Conservation (phyloP, 2,329 filamentous ascomycete species). For the Beauveria medogensis region DNA sequence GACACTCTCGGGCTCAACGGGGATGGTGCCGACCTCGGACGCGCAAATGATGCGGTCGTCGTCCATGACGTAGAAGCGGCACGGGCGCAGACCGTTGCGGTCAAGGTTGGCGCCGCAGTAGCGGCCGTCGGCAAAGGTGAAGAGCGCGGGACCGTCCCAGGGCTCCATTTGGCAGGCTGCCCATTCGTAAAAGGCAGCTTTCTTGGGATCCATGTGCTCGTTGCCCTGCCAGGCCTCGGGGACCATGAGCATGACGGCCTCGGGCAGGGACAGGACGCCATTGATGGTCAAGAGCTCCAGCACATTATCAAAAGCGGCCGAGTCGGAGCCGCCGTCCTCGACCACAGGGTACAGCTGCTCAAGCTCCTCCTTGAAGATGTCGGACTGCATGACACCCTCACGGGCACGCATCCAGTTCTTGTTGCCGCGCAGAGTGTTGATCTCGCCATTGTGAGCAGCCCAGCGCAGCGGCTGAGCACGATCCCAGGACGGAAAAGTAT, state of each 20-base stretch:
- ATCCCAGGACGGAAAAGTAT: constrained; percentile 98
- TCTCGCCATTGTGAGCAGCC: constrained; percentile 98
- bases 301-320: constrained; percentile 94
- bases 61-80: constrained; percentile 93
- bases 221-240: constrained; percentile 98
- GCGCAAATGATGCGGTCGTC: constrained; percentile 97
- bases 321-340: constrained; percentile 93
- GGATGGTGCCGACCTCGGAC: constrained; percentile 90
- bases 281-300: constrained; percentile 91
- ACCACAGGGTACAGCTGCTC: constrained; percentile 89
- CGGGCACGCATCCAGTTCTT: constrained; percentile 99
- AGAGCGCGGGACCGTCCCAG: constrained; percentile 93
- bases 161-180: constrained; percentile 98
- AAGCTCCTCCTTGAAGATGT: constrained; percentile 86
- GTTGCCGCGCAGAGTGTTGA: constrained; percentile 93
- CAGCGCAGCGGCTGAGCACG: constrained; percentile 91
- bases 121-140: constrained; percentile 92
- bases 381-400: constrained; percentile 89
- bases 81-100: constrained; percentile 88
- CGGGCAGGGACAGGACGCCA: constrained; percentile 86
- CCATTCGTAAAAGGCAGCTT: constrained; percentile 98
- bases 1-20: constrained; percentile 80
- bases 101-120: constrained; percentile 97
- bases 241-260: constrained; percentile 98
- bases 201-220: constrained; percentile 81